phyloP scores from a whole-genome alignment of 2,329 filamentous ascomycete genomes.

The Scortechinia acanthostroma region DNA sequence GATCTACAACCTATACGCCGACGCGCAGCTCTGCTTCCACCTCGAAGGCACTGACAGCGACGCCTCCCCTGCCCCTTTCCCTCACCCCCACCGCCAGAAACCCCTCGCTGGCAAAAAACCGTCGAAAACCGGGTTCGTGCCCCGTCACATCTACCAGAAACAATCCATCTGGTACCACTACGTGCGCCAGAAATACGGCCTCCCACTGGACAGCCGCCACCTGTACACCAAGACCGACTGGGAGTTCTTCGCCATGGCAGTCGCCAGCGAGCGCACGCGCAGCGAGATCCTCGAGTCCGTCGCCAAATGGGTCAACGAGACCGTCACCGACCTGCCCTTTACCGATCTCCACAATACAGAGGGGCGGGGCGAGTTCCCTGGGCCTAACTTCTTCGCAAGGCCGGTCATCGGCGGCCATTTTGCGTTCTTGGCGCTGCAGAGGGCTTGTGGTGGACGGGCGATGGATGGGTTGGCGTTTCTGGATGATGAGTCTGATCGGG shows the following conservation, averaged over 20 bases:
- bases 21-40: constrained; percentile 70
- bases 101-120: background rate
- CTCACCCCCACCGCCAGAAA: background rate
- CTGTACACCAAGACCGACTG: constrained; percentile 81
- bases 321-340: constrained; percentile 61
- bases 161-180: constrained; percentile 72
- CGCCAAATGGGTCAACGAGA: constrained; percentile 70
- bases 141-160: constrained; percentile 67
- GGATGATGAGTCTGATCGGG: constrained; percentile 34
- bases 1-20: constrained; percentile 78
- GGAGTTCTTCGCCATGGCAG: constrained; percentile 78
- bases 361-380: constrained; percentile 57
- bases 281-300: constrained; percentile 62
- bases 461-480: constrained; percentile 24
- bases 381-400: constrained; percentile 66
- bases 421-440: constrained; percentile 64
- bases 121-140: constrained; percentile 44
- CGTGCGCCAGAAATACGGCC: constrained; percentile 68
- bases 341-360: constrained; percentile 74
- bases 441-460: constrained; percentile 38
- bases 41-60: constrained; percentile 11
- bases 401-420: constrained; percentile 79
- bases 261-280: constrained; percentile 52
- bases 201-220: constrained; percentile 76
- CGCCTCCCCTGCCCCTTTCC: background rate